Evolutionary conservation across 176 grass and related monocot species (phyloP), one percentile per base, ranked within the genome.

Genomic region (Aegilops speltoides): DNA sequence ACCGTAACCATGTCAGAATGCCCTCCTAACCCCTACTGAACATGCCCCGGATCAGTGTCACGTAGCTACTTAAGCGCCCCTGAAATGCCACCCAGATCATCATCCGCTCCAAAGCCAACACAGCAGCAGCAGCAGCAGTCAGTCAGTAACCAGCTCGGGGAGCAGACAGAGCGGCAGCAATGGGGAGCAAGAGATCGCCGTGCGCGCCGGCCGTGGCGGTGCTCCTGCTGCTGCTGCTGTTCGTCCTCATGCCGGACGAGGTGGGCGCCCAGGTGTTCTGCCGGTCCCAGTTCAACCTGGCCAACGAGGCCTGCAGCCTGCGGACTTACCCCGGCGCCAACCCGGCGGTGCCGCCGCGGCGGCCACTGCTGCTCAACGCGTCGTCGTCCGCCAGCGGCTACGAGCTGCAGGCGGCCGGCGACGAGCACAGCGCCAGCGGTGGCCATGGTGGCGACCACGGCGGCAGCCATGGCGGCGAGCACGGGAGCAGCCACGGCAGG

Each of bases 21-120:
- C 50, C 50, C 9, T 87, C 81, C 89, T 88, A 91, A 84, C 69
- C 66, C 64, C 46, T 34, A 91, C 50, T 54, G 50, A 54, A 54
- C 50, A 54, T 19, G 50, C 50, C 81, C 85, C 85, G 72, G 82
- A 81, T 50, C 1, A 79, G 12, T 16, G 24, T 2, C 46, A 8
- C 46, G 6, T 50, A 31, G 40, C 66, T 88, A 90, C 56, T 69
- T 86, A 91, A 90, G 31, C 38, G 6, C 31, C 22, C 8, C 10
- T 31, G 29, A 40, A 25, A 52, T 78, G 82, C 24, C 62, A 72
- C 83, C 86, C 50, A 54, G 50, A 79, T 10, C 82, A 88, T 12
- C 82, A 71, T 43, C 76, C 74, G 56, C 66, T 76, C 66, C 76
- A 24, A 8, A 78, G 23, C 8, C 67, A 72, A 41, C 8, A 40